These are phyloP conservation scores for Metschnikowia aberdeeniae DNA, from an alignment of 805 yeast genomes.

Conservation along the genomic window DNA sequence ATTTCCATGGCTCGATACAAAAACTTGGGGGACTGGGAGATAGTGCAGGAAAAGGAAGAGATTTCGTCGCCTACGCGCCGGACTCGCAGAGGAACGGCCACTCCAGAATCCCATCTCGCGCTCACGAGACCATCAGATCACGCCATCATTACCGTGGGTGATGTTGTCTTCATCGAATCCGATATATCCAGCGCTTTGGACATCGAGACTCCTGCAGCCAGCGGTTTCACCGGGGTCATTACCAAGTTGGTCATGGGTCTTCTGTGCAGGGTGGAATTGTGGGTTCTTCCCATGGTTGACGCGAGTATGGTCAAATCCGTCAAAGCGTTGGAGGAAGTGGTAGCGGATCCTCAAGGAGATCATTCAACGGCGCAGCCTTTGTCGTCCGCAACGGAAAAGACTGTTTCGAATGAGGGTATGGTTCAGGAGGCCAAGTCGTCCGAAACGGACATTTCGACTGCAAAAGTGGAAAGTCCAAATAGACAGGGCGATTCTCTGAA, in stretches of 20 bases:
- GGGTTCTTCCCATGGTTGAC: background rate
- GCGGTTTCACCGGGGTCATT: background rate
- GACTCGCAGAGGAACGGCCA: conserved; percentile 15
- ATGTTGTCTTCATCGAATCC: conserved; percentile 39
- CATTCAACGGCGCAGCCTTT: too few relatives aligned
- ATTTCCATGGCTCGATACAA: conserved; percentile 7
- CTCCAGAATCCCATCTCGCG: conserved; percentile 1
- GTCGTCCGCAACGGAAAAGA: too few relatives aligned
- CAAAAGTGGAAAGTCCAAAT: too few relatives aligned
- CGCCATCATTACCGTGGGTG: conserved; percentile 50
- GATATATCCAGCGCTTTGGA: background rate
- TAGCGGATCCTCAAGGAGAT: background rate
- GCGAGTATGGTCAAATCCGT: background rate
- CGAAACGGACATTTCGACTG: too few relatives aligned
- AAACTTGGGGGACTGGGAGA: conserved; percentile 16
- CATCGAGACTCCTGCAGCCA: background rate
- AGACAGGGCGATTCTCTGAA: too few relatives aligned
- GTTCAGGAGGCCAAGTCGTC: too few relatives aligned
- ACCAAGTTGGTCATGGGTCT: conserved; percentile 1
- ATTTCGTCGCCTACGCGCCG: conserved; percentile 16
- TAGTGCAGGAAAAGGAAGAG: conserved; percentile 5
- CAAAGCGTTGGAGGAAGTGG: background rate
- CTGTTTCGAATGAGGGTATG: too few relatives aligned
- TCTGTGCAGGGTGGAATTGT: conserved; percentile 1
- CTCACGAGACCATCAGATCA: conserved; percentile 35